A percentile compares a stretch with the other conserved stretches of the same genome.
These are phyloP conservation scores for Haematococcus lacustris DNA, from an alignment of 139 green algal genomes.

Conservation along the genomic window DNA sequence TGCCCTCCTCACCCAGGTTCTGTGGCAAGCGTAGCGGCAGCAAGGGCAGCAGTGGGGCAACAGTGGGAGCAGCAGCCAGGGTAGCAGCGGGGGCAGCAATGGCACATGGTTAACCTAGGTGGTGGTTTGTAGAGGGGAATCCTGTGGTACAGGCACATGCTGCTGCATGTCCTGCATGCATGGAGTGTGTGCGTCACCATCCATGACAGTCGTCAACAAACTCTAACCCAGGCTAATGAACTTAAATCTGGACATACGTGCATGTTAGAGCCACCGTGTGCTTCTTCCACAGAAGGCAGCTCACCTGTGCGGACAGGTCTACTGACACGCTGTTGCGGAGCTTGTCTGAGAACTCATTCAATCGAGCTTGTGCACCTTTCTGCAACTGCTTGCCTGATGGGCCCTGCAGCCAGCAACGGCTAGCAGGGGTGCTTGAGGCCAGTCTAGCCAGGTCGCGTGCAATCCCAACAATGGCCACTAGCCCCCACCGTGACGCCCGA, in stretches of 20 bases:
- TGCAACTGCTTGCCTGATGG: conserved; percentile 49
- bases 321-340: conserved; percentile 54
- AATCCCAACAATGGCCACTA: too few relatives aligned
- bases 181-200: neutral
- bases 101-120: neutral
- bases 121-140: neutral
- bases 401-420: conserved; percentile 13
- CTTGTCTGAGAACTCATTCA: conserved; percentile 71
- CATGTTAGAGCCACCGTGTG: too few relatives aligned
- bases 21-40: too few relatives aligned
- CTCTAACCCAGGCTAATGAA: too few relatives aligned
- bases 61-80: too few relatives aligned
- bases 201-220: neutral
- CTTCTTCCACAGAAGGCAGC: too few relatives aligned
- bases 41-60: too few relatives aligned
- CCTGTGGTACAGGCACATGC: neutral
- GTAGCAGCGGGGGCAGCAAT: neutral
- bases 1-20: conserved; percentile 84
- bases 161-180: neutral
- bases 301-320: conserved; percentile 69
- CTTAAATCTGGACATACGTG: too few relatives aligned
- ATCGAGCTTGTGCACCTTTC: conserved; percentile 47
- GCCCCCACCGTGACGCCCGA: too few relatives aligned
- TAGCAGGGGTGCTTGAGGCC: neutral
- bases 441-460: too few relatives aligned